Percentiles rank a stretch among this genome's conserved stretches.
Evolutionary conservation across 345 rosid genomes (phyloP).

Genomic region (Populus deltoides): DNA sequence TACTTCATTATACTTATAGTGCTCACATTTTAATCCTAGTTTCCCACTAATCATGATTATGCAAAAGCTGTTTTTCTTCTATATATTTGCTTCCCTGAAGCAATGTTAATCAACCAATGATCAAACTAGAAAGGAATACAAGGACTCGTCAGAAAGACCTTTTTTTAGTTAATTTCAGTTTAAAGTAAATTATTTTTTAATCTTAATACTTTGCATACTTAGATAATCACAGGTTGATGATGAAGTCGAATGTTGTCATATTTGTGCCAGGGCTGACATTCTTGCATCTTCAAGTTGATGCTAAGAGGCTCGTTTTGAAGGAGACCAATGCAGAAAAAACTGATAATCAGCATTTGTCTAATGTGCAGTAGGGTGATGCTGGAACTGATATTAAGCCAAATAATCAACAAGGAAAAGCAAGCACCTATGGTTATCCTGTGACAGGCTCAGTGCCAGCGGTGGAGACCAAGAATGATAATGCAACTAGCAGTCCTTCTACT

Average conservation of each 20-base stretch:
- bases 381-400: too few species aligned
- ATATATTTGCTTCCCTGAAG: slow-evolving; percentile 15
- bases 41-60: slow-evolving; percentile 27
- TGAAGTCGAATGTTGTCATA: slow-evolving; percentile 21
- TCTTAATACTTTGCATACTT: not conserved
- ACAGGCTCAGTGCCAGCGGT: not conserved
- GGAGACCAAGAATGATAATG: not conserved
- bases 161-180: not conserved
- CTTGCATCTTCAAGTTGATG: slow-evolving; percentile 24
- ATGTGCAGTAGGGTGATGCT: too few species aligned
- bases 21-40: not conserved
- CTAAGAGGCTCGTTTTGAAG: slow-evolving; percentile 14
- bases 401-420: slow-evolving; percentile 1
- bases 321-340: not conserved
- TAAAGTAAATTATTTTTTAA: not conserved
- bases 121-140: slow-evolving; percentile 9
- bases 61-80: not conserved
- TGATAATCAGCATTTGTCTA: too few species aligned
- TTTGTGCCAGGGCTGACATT: slow-evolving; percentile 15
- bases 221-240: slow-evolving; percentile 4
- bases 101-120: slow-evolving; percentile 8
- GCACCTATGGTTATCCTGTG: not conserved
- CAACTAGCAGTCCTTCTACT: not conserved
- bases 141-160: not conserved
- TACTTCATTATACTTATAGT: slow-evolving; percentile 5